Base-by-base conservation (phyloP, 257 asterid species). In the Solanum lycopersicoides region DNA sequence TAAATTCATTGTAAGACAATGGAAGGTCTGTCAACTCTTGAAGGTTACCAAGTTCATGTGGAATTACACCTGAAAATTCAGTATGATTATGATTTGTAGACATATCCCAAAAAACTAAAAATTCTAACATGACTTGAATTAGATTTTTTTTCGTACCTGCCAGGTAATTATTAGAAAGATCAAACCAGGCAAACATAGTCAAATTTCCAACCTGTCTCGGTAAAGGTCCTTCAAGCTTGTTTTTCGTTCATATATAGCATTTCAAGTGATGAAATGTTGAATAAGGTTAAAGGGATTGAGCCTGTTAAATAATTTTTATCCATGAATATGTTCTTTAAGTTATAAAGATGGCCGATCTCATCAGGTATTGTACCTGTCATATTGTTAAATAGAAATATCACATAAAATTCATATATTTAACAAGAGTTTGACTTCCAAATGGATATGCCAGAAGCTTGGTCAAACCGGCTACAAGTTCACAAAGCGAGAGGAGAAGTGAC, bases 31-130 rank as follows among this genome's bases (percentile, higher is more conserved):
- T 35, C 86, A 89, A 59, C 63, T n/a, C n/a, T 56, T 25, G 69
- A 56, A 92, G 90, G 12, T 82, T 84, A 50, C 90, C 88, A 12
- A 92, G 42, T 85, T 90, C 93, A 9, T 68, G 32, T 18, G 92
- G 90, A 79, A 90, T 86, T 13, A 72, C 83, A 66, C 92, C 94
- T 83, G 89, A 37, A 4, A 59, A 71, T 13, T 44, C n/a, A 34
- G 6, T 69, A 39, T 12, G 41, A 44, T 23, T 20, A 35, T 7
- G 42, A 39, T 44, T 0, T 5, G 14, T 7, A 76, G 21, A 76
- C 8, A 1, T 42, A 20, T 44, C 18, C 1, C 2, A 32, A 47
- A 56, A 37, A 15, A 66, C n/a, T 21, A 42, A 7, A 8, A 9
- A 12, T 23, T 68, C 39, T 25, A 77, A 47, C 35, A 20, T n/a